Percentiles rank a stretch among this genome's conserved stretches.
phyloP scores from a whole-genome alignment of 176 grass and related monocot species.

The Poa annua region DNA sequence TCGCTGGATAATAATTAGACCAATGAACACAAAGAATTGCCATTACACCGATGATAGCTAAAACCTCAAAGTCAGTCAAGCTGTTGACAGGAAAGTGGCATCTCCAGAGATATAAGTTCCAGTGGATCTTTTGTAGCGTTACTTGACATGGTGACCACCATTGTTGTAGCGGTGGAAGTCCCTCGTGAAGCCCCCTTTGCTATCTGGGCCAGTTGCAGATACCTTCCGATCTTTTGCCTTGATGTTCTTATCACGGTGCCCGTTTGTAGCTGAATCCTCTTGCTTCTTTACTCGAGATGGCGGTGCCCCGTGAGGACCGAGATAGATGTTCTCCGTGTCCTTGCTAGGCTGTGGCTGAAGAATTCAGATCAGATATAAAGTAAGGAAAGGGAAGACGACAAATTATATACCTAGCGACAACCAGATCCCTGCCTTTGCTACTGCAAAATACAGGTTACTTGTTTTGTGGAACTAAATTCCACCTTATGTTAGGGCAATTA shows the following conservation, averaged over 20 bases:
- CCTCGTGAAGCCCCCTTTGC: constrained; percentile 52
- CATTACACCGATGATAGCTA: background rate
- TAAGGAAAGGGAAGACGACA: background rate
- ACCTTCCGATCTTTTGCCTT: constrained; percentile 65
- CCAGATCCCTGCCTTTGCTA: constrained; percentile 2
- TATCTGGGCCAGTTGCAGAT: constrained; percentile 48
- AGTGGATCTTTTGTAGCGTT: constrained; percentile 56
- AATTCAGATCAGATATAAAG: background rate
- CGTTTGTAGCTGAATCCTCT: constrained; percentile 44
- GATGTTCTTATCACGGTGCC: constrained; percentile 57
- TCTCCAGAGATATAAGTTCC: constrained; percentile 43
- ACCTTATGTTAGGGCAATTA: background rate
- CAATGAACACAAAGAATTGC: background rate
- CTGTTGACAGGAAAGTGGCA: background rate
- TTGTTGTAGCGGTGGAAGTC: constrained; percentile 49
- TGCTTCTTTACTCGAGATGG: constrained; percentile 69
- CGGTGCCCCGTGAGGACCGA: constrained; percentile 86
- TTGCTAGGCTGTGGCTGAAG: constrained; percentile 49
- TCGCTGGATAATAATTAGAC: background rate
- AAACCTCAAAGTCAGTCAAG: constrained; percentile 16
- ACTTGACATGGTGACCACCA: constrained; percentile 54
- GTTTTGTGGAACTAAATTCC: background rate
- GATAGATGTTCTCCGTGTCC: constrained; percentile 78
- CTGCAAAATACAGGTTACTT: background rate
- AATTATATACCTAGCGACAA: constrained; percentile 4